Evolutionary conservation across 208 protist genomes (phyloP).

Genomic region (Strigomonas culicis): DNA sequence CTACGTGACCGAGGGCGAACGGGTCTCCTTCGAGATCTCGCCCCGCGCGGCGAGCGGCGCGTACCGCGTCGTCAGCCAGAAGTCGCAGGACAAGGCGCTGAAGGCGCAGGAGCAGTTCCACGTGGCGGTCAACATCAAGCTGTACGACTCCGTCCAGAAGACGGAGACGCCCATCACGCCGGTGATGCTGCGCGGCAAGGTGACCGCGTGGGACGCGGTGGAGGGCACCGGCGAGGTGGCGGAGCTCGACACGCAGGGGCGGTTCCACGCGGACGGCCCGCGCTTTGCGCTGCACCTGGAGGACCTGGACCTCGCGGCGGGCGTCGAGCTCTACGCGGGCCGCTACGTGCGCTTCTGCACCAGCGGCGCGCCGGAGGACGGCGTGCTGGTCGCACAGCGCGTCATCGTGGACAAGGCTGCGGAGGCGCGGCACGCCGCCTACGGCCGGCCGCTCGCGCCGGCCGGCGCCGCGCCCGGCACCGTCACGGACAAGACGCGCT

Average conservation of each 20-base stretch:
- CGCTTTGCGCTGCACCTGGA: slow-evolving; percentile 44
- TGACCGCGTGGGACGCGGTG: slow-evolving; percentile 52
- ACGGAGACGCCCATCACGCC: slow-evolving; percentile 44
- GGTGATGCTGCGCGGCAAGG: slow-evolving; percentile 37
- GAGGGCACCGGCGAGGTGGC: slow-evolving; percentile 42
- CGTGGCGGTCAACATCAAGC: slow-evolving; percentile 31
- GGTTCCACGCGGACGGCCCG: slow-evolving; percentile 50
- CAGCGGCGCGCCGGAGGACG: neutral
- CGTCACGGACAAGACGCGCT: slow-evolving; percentile 24
- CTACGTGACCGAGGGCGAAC: slow-evolving; percentile 71
- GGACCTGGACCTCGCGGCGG: slow-evolving; percentile 40
- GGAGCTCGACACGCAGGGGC: slow-evolving; percentile 56
- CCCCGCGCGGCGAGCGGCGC: neutral
- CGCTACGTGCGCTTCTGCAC: slow-evolving; percentile 69
- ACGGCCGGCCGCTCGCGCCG: slow-evolving; percentile 8
- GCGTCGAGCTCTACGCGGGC: slow-evolving; percentile 25
- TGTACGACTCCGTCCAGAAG: slow-evolving; percentile 37
- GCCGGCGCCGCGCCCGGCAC: slow-evolving; percentile 11
- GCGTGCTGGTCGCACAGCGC: slow-evolving; percentile 17
- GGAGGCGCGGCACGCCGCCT: slow-evolving; percentile 23
- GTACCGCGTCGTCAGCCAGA: neutral
- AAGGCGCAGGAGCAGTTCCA: neutral
- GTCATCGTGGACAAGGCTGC: slow-evolving; percentile 50
- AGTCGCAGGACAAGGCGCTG: neutral
- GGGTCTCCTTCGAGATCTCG: slow-evolving; percentile 48